Percentiles rank a stretch among this genome's conserved stretches.
Evolutionary conservation across 345 rosid species (phyloP).

Genomic region (Anacardium occidentale): DNA sequence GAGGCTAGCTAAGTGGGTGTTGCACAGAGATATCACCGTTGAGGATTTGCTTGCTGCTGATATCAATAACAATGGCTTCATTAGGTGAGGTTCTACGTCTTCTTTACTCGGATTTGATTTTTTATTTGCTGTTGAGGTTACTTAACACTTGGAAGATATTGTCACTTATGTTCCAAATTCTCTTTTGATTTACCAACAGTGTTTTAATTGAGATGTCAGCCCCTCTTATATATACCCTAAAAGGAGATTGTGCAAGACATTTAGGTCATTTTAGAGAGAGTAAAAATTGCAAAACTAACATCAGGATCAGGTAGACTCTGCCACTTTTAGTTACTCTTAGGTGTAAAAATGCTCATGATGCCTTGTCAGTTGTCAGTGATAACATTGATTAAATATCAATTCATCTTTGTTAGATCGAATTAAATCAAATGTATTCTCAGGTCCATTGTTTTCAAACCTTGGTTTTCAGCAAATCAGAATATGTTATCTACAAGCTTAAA

Average conservation of each 20-base stretch:
- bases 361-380: neutral
- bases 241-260: neutral
- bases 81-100: constrained; percentile 39
- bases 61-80: constrained; percentile 63
- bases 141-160: too few species aligned
- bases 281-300: neutral
- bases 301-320: neutral
- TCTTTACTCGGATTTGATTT: neutral
- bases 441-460: neutral
- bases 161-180: too few species aligned
- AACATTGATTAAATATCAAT: neutral
- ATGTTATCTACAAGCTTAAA: constrained; percentile 67
- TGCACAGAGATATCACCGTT: constrained; percentile 62
- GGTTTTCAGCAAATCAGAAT: constrained; percentile 63
- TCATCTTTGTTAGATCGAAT: neutral
- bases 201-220: too few species aligned
- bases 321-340: neutral
- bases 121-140: neutral
- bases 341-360: neutral
- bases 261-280: neutral
- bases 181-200: too few species aligned
- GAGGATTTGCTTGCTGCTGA: constrained; percentile 68
- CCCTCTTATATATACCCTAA: too few species aligned
- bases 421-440: neutral
- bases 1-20: constrained; percentile 57